Evolutionary conservation across 2,329 filamentous ascomycete genomes (phyloP).

Genomic region (Exophiala mesophila): DNA sequence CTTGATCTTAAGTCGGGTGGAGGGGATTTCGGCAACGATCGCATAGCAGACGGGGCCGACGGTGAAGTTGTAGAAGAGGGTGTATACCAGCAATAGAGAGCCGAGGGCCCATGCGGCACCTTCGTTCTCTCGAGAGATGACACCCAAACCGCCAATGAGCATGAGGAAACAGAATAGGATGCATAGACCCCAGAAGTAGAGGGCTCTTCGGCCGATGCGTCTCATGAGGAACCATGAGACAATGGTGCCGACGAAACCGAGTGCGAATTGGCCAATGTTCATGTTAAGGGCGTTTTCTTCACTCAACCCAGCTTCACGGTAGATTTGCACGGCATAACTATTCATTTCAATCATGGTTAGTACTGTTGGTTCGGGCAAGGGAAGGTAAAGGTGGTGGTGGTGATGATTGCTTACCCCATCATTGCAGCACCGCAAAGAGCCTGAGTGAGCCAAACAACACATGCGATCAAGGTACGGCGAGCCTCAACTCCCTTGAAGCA

Average conservation of each 20-base stretch:
- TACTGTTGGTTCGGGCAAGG: too few relatives aligned
- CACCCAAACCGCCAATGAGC: slow-evolving; percentile 20
- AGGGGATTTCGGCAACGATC: slow-evolving; percentile 49
- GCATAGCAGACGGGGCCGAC: slow-evolving; percentile 51
- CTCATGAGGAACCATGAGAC: slow-evolving; percentile 75
- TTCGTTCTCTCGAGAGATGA: slow-evolving; percentile 6
- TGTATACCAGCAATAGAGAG: slow-evolving; percentile 48
- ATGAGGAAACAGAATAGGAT: slow-evolving; percentile 55
- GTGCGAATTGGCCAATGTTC: slow-evolving; percentile 54
- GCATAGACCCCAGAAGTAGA: slow-evolving; percentile 71
- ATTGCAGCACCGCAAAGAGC: slow-evolving; percentile 59
- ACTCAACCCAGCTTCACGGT: slow-evolving; percentile 50
- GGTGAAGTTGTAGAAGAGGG: slow-evolving; percentile 50
- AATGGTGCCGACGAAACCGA: slow-evolving; percentile 73
- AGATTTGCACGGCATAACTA: slow-evolving; percentile 56
- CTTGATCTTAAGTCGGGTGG: slow-evolving; percentile 49
- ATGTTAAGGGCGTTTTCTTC: slow-evolving; percentile 50
- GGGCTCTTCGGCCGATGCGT: slow-evolving; percentile 66
- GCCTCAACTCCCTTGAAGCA: slow-evolving; percentile 29
- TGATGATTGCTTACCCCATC: slow-evolving; percentile 31
- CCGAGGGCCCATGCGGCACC: slow-evolving; percentile 34
- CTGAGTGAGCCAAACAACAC: slow-evolving; percentile 50
- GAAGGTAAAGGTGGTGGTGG: neutral
- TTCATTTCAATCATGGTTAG: too few relatives aligned
- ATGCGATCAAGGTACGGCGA: slow-evolving; percentile 38